Base-by-base conservation (phyloP, 495 filamentous ascomycete genomes). In the Cudoniella acicularis region DNA sequence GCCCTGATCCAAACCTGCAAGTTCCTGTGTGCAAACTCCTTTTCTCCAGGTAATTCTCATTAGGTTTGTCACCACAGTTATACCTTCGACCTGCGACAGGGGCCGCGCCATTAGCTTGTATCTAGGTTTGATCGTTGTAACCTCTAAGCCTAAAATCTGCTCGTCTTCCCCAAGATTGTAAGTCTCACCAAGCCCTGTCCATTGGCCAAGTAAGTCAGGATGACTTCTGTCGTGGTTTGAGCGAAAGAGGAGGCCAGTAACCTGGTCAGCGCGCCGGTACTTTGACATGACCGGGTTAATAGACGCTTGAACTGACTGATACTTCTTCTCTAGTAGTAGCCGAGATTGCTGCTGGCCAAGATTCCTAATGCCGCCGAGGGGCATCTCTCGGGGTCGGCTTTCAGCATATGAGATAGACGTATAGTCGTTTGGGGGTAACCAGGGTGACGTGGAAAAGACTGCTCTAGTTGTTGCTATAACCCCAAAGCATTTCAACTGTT, bases 191-290 rank as follows among this genome's bases (percentile, higher is more conserved):
- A 43, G 20, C 23, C 54, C 54, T 21, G 54, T 56, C 54, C 54
- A 56, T 30, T 56, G 54, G 25, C 54, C 54, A 56, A 56, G 54
- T 22, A 56, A 49, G 20, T 56, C 54, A 48, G 54, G 54, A 20
- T 48, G 43, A 49, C 25, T 27, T 20, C n/a, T 47, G 27, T 49
- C 23, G 27, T 25, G 13, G 18, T 10, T 24, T 48, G 23, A 17
- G 42, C 23, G 42, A 27, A 56, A 49, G 54, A 56, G 42, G 23
- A 56, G 54, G 24, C 54, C 54, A 36, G 54, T 56, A 36, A 56
- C 43, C 54, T 56, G 54, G 11, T 43, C 54, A 22, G 18, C 18
- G 18, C 42, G 54, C 41, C 54, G 54, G 23, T 56, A 56, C 22
- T 49, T 56, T 27, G 54, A 56, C 21, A 17, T 36, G 24, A 23